phyloP scores from a whole-genome alignment of 805 yeast species.

The Phaffomyces opuntiae region DNA sequence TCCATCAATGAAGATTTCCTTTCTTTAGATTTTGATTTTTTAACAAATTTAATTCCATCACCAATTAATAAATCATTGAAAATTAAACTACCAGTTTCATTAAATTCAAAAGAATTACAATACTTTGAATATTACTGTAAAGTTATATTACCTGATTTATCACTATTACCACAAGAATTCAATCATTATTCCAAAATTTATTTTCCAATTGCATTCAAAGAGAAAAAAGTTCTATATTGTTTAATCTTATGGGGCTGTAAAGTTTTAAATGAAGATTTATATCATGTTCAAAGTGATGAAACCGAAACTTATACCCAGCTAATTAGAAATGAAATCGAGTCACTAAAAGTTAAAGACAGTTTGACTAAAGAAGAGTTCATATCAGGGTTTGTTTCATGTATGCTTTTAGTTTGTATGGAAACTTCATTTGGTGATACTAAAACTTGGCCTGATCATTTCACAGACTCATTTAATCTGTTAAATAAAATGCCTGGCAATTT shows the following conservation, averaged over 20 bases:
- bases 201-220: constrained; percentile 36
- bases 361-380: constrained; percentile 13
- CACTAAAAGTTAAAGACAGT: constrained; percentile 1
- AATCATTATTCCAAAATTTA: constrained; percentile 41
- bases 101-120: constrained; percentile 31
- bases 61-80: constrained; percentile 17
- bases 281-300: constrained; percentile 14
- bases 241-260: constrained; percentile 50
- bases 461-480: constrained; percentile 10
- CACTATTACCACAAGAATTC: constrained; percentile 32
- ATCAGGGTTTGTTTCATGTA: constrained; percentile 12
- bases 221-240: constrained; percentile 36
- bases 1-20: not conserved
- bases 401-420: constrained; percentile 18
- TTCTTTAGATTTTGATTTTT: constrained; percentile 7
- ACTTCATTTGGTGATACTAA: constrained; percentile 19
- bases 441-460: constrained; percentile 18
- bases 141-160: constrained; percentile 35
- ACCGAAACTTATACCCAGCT: constrained; percentile 5
- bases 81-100: constrained; percentile 17
- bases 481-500: constrained; percentile 18
- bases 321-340: constrained; percentile 4
- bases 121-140: constrained; percentile 38
- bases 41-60: not conserved
- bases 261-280: constrained; percentile 7